phyloP scores from a whole-genome alignment of 352 stramenopile genomes.

The Phytophthora melonis region DNA sequence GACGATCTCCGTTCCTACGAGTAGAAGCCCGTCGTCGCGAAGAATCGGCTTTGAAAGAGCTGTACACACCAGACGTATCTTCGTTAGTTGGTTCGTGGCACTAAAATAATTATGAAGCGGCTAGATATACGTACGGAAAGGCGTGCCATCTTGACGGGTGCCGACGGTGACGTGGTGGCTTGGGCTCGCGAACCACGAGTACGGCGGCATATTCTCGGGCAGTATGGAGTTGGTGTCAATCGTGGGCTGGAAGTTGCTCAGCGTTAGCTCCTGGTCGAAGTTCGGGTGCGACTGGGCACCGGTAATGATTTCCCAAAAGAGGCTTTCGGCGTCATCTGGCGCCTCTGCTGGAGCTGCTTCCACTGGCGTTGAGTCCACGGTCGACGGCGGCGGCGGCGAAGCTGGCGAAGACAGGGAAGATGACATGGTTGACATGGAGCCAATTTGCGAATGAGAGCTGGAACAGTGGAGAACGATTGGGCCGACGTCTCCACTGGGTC shows the following conservation, averaged over 20 bases:
- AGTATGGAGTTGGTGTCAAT: neutral
- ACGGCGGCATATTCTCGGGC: neutral
- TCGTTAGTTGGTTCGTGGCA: neutral
- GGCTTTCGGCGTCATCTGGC: slow-evolving; percentile 54
- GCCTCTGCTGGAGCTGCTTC: slow-evolving; percentile 66
- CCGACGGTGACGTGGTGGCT: slow-evolving; percentile 46
- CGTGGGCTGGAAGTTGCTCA: neutral
- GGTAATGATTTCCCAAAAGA: slow-evolving; percentile 47
- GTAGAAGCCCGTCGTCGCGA: slow-evolving; percentile 74
- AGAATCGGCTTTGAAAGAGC: slow-evolving; percentile 81
- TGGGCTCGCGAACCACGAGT: slow-evolving; percentile 9
- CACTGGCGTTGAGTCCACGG: slow-evolving; percentile 13
- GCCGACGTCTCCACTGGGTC: too few species aligned
- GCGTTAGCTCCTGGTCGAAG: slow-evolving; percentile 36
- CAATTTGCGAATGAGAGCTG: slow-evolving; percentile 37
- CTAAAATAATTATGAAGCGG: neutral
- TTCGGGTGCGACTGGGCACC: slow-evolving; percentile 40
- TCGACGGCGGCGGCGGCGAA: slow-evolving; percentile 16
- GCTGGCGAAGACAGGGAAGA: slow-evolving; percentile 42
- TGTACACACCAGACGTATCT: slow-evolving; percentile 27
- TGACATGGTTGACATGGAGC: slow-evolving; percentile 57
- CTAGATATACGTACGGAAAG: slow-evolving; percentile 46
- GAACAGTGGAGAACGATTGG: too few species aligned
- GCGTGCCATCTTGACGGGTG: slow-evolving; percentile 38
- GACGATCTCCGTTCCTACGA: slow-evolving; percentile 73